These are phyloP conservation scores for Ustilago loliicola DNA, from an alignment of 1,284 basidiomycete species.

Conservation along the genomic window DNA sequence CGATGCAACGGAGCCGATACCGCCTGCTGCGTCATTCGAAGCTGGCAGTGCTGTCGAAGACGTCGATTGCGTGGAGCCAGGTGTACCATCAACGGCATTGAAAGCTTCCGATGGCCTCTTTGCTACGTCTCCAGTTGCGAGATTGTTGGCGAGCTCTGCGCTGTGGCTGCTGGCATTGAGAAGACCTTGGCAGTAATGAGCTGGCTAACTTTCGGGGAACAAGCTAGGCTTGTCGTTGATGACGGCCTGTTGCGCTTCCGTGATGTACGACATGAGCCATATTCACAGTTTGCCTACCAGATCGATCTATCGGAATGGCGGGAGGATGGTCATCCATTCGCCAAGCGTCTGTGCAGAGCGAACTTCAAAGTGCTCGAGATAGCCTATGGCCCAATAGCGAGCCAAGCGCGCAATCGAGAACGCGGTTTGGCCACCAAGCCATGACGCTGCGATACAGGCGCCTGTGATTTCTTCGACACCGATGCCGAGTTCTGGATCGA, in stretches of 20 bases:
- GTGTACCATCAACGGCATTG: conserved; percentile 19
- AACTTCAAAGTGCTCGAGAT: conserved; percentile 62
- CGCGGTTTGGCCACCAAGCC: conserved; percentile 56
- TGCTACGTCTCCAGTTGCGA: conserved; percentile 6
- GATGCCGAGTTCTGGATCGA: conserved; percentile 65
- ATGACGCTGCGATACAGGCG: conserved; percentile 59
- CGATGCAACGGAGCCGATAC: conserved; percentile 43
- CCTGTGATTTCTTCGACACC: conserved; percentile 67
- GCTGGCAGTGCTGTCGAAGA: conserved; percentile 21
- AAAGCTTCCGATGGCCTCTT: conserved; percentile 7
- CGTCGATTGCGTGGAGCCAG: conserved; percentile 22
- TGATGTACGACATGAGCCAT: conserved; percentile 63
- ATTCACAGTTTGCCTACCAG: conserved; percentile 58
- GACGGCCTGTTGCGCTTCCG: conserved; percentile 62
- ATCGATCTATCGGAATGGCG: conserved; percentile 64
- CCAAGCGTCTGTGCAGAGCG: conserved; percentile 57
- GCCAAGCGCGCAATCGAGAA: conserved; percentile 48
- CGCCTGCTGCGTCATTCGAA: conserved; percentile 28
- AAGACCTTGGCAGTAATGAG: conserved; percentile 57
- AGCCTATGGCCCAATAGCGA: conserved; percentile 59
- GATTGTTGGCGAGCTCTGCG: conserved; percentile 23
- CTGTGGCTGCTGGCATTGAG: conserved; percentile 47
- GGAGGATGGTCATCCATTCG: conserved; percentile 60
- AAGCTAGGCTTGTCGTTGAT: conserved; percentile 54
- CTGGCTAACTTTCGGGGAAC: conserved; percentile 47